phyloP scores from a whole-genome alignment of 768 basidiomycete genomes.

The Pulveroboletus sp. region DNA sequence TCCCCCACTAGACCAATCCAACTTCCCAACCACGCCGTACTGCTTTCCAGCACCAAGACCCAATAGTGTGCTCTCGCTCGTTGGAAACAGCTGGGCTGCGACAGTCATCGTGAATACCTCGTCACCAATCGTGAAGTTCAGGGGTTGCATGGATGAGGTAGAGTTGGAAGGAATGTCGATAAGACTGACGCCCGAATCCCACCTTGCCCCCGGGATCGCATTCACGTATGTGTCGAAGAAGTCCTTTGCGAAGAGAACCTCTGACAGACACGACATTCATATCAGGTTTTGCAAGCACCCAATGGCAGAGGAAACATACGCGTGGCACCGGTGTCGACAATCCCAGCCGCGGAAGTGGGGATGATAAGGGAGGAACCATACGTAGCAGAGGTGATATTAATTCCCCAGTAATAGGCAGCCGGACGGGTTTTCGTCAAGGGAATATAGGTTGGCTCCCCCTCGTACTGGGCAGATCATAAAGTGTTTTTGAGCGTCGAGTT shows the following conservation, averaged over 20 bases:
- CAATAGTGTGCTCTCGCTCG: neutral
- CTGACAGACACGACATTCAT: neutral
- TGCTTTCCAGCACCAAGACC: no score
- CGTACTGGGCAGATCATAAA: conserved; percentile 8
- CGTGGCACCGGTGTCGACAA: neutral
- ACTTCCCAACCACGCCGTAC: no score
- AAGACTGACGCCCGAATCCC: neutral
- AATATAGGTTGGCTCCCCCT: conserved; percentile 20
- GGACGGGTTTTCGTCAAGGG: conserved; percentile 28
- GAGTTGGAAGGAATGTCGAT: conserved; percentile 12
- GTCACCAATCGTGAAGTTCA: conserved; percentile 8
- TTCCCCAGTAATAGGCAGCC: conserved; percentile 26
- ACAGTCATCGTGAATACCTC: neutral
- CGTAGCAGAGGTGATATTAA: conserved; percentile 19
- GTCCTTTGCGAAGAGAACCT: conserved; percentile 10
- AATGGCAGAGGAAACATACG: neutral
- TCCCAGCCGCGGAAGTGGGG: neutral
- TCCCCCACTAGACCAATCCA: no score
- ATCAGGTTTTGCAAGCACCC: neutral
- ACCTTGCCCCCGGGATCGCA: conserved; percentile 12
- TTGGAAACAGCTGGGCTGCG: neutral
- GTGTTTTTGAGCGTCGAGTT: neutral
- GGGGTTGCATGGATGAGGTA: conserved; percentile 3
- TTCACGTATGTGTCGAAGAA: conserved; percentile 7
- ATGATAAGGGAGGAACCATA: conserved; percentile 16